Percentiles rank a stretch among this genome's conserved stretches.
Evolutionary conservation across 805 yeast species (phyloP).

Genomic region (Spencermartinsiella europaea): DNA sequence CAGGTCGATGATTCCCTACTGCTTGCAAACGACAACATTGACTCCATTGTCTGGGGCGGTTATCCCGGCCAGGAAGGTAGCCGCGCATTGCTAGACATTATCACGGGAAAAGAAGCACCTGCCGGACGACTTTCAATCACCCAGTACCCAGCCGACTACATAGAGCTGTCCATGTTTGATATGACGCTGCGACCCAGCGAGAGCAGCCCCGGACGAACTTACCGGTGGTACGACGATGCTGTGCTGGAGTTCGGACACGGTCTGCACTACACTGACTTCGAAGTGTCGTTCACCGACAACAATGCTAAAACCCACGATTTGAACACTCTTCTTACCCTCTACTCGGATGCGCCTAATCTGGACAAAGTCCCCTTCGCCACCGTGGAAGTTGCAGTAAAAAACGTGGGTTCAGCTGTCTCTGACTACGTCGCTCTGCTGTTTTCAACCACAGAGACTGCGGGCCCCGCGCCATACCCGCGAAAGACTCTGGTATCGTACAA

Average conservation of each 20-base stretch:
- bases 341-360: neutral
- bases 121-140: slow-evolving; percentile 13
- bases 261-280: slow-evolving; percentile 12
- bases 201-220: slow-evolving; percentile 14
- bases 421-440: slow-evolving; percentile 11
- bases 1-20: slow-evolving; percentile 12
- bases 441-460: slow-evolving; percentile 3
- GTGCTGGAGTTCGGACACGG: slow-evolving; percentile 13
- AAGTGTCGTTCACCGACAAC: neutral
- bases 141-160: slow-evolving; percentile 14
- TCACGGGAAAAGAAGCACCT: slow-evolving; percentile 11
- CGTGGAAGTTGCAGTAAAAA: slow-evolving; percentile 4
- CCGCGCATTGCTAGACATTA: slow-evolving; percentile 9
- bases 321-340: neutral
- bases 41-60: slow-evolving; percentile 14
- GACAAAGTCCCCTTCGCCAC: slow-evolving; percentile 5
- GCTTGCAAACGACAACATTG: slow-evolving; percentile 4
- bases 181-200: slow-evolving; percentile 12
- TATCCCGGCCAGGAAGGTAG: slow-evolving; percentile 16
- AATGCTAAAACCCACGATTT: slow-evolving; percentile 1
- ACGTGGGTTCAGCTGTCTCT: slow-evolving; percentile 8
- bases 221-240: slow-evolving; percentile 12
- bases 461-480: slow-evolving; percentile 12
- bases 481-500: slow-evolving; percentile 11
- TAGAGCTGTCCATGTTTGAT: slow-evolving; percentile 7